Evolutionary conservation across 169 alveolate species (phyloP).

Genomic region (Pseudocohnilembus persalinus): DNA sequence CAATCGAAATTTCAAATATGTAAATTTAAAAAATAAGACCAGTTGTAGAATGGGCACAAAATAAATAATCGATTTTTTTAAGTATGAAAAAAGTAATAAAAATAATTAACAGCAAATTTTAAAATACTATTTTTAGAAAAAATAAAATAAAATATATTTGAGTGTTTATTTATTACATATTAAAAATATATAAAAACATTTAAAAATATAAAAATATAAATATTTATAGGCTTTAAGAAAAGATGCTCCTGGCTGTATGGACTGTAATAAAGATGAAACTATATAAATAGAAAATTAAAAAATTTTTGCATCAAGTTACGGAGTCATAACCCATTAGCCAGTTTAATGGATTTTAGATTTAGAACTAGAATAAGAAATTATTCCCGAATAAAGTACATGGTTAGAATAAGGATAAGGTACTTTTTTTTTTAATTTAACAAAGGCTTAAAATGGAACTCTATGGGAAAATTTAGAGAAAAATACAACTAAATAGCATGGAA

Average conservation of each 20-base stretch:
- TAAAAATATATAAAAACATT: too few relatives aligned
- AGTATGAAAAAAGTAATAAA: background rate
- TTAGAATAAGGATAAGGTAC: constrained; percentile 16
- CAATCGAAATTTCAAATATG: background rate
- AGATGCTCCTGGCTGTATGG: constrained; percentile 25
- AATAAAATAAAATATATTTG: too few relatives aligned
- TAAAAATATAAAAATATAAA: too few relatives aligned
- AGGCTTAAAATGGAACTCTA: background rate
- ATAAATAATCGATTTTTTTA: background rate
- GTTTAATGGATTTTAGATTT: constrained; percentile 4
- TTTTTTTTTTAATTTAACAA: constrained; percentile 10
- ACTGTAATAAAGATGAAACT: constrained; percentile 17
- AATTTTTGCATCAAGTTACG: constrained; percentile 4
- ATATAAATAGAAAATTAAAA: constrained; percentile 9
- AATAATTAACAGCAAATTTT: background rate
- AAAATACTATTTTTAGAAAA: too few relatives aligned
- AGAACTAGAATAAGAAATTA: background rate
- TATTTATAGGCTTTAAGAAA: constrained; percentile 3
- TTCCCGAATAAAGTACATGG: constrained; percentile 13
- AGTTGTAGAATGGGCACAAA: constrained; percentile 30
- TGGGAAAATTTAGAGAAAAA: constrained; percentile 21
- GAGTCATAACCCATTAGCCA: constrained; percentile 13
- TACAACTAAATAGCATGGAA: background rate
- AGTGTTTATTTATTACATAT: too few relatives aligned
- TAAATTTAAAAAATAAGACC: constrained; percentile 18